These are phyloP conservation scores for Alternaria viburni DNA, from an alignment of 2,329 filamentous ascomycete genomes.

Conservation along the genomic window DNA sequence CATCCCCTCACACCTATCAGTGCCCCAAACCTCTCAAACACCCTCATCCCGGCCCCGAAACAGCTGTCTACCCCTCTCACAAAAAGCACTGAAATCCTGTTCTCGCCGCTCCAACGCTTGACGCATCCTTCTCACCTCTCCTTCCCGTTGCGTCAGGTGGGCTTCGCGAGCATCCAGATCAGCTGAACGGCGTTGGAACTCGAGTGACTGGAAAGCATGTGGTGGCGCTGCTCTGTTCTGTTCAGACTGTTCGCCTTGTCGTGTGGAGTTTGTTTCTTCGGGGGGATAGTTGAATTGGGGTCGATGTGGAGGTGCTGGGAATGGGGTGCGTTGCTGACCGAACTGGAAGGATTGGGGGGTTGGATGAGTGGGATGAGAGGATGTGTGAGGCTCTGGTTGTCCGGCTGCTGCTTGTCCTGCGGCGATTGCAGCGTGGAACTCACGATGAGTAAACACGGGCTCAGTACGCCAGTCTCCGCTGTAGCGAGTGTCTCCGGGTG, in stretches of 20 bases:
- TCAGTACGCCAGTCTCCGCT: not conserved
- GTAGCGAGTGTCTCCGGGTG: not conserved
- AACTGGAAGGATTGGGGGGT: not conserved
- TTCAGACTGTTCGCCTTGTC: no score
- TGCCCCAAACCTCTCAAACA: not conserved
- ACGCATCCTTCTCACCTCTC: not conserved
- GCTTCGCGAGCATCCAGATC: not conserved
- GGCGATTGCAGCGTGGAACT: not conserved
- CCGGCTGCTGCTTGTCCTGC: not conserved
- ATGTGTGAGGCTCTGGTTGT: not conserved
- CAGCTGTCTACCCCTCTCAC: not conserved
- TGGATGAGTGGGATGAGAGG: not conserved
- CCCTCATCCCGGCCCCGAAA: not conserved
- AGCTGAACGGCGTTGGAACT: not conserved
- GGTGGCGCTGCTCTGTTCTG: not conserved
- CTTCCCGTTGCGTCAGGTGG: not conserved
- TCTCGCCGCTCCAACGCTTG: not conserved
- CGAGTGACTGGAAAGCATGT: not conserved
- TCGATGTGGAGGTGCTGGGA: not conserved
- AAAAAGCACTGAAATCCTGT: not conserved
- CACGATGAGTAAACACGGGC: not conserved
- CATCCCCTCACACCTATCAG: accelerated
- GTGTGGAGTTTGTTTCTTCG: not conserved
- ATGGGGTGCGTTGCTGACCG: not conserved
- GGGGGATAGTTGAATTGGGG: not conserved